A percentile compares a stretch with the other conserved stretches of the same genome.
Conservation (phyloP, 2,329 filamentous ascomycete species). For the Plenodomus tracheiphilus region DNA sequence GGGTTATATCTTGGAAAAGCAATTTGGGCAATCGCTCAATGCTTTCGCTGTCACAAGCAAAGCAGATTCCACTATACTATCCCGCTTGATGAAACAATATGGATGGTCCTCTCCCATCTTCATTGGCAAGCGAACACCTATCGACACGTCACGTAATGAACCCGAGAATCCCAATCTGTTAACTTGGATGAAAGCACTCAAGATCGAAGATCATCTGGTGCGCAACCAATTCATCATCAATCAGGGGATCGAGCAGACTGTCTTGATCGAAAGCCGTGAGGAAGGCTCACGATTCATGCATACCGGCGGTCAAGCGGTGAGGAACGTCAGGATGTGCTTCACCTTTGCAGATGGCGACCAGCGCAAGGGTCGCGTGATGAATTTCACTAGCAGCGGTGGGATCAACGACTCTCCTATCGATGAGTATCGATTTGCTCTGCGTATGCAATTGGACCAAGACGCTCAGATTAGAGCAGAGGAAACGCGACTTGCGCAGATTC, state of each 20-base stretch:
- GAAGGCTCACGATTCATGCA: constrained; percentile 74
- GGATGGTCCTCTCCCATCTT: constrained; percentile 63
- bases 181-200: constrained; percentile 78
- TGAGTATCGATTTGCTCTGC: constrained; percentile 58
- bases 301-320: constrained; percentile 51
- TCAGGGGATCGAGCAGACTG: constrained; percentile 78
- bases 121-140: constrained; percentile 61
- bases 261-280: constrained; percentile 70
- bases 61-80: constrained; percentile 71
- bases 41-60: constrained; percentile 82
- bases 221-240: constrained; percentile 83
- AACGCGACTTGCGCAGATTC: constrained; percentile 56
- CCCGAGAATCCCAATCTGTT: constrained; percentile 68
- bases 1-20: constrained; percentile 79
- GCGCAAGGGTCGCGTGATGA: constrained; percentile 60
- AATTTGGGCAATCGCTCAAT: constrained; percentile 69
- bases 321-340: constrained; percentile 74
- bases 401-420: constrained; percentile 57
- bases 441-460: constrained; percentile 80
- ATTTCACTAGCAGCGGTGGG: constrained; percentile 47
- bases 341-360: constrained; percentile 65
- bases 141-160: constrained; percentile 69
- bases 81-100: constrained; percentile 63
- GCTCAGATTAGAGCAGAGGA: constrained; percentile 62
- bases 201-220: constrained; percentile 79